phyloP scores from a whole-genome alignment of 345 rosid genomes.

The Gossypium herbaceum region DNA sequence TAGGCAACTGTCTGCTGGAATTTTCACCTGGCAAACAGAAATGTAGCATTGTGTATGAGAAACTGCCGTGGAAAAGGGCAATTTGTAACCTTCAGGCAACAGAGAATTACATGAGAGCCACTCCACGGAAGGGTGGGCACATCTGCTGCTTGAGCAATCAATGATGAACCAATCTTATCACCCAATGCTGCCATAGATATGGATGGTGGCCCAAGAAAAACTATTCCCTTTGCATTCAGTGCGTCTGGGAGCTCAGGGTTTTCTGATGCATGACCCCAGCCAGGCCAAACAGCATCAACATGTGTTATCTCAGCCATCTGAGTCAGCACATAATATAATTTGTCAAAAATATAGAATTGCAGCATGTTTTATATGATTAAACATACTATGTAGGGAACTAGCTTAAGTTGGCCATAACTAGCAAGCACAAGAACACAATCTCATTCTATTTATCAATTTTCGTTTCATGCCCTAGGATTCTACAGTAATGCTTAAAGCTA shows the following conservation, averaged over 20 bases:
- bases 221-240: constrained; percentile 67
- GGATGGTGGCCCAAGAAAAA: constrained; percentile 95
- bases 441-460: background rate
- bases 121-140: constrained; percentile 99
- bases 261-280: constrained; percentile 99
- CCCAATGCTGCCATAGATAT: constrained; percentile 94
- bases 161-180: constrained; percentile 97
- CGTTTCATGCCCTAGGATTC: background rate
- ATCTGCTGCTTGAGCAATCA: constrained; percentile 99
- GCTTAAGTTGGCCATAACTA: background rate
- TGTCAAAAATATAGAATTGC: constrained; percentile 10
- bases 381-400: background rate
- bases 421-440: background rate
- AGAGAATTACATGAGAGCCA: constrained; percentile 79
- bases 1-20: constrained; percentile 70
- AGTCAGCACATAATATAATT: constrained; percentile 16
- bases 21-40: constrained; percentile 62
- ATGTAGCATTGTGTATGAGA: constrained; percentile 20
- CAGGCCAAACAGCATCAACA: constrained; percentile 99
- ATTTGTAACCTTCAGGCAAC: background rate
- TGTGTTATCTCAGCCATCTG: constrained; percentile 98
- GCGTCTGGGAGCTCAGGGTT: constrained; percentile 98
- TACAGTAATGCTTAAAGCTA: background rate
- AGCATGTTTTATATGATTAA: background rate
- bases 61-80: constrained; percentile 5